Base-by-base conservation (phyloP, 2,329 filamentous ascomycete species). In the Xylariaceae sp. region DNA sequence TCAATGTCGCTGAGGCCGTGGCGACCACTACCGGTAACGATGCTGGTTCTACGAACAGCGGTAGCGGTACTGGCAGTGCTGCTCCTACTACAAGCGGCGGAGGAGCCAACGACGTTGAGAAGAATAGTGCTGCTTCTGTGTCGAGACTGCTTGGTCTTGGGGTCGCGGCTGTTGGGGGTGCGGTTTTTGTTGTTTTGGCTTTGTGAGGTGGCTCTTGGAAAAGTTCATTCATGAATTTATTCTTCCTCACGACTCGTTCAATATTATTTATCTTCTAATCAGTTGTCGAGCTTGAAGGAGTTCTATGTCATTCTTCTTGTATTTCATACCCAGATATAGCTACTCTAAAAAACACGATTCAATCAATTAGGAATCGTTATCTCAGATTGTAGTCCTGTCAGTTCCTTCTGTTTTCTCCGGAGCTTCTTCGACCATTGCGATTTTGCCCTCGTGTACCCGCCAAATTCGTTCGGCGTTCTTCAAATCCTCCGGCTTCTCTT, bases 381-480 rank as follows among this genome's bases (percentile, higher is more conserved):
- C n/a, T n/a, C n/a, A n/a, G n/a, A n/a, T n/a, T n/a, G n/a, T n/a
- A n/a, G n/a, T n/a, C n/a, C n/a, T n/a, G n/a, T n/a, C n/a, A n/a
- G n/a, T n/a, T n/a, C n/a, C n/a, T n/a, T 7, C 12, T 21, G 8
- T 6, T 10, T 29, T 21, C 14, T 22, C 17, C 40, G 25, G 17
- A 40, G 43, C 16, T 14, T 32, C 16, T 11, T 36, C 27, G 16
- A 41, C 39, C 42, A 22, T 33, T 12, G 38, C 44, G 20, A 52
- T 44, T 35, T 23, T 42, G 8, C 50, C 44, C 22, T 22, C 47
- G 21, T 52, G 37, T 27, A 49, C 49, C 6, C 41, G 36, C 49
- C 49, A 52, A 2, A 52, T 23, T 22, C 47, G 41, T 32, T 49
- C 5, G 4, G 47, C 46, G 29, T 32, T 45, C 47, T 47, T 49